Conservation (phyloP, 306 rosid genomes). For the Vigna radiata region DNA sequence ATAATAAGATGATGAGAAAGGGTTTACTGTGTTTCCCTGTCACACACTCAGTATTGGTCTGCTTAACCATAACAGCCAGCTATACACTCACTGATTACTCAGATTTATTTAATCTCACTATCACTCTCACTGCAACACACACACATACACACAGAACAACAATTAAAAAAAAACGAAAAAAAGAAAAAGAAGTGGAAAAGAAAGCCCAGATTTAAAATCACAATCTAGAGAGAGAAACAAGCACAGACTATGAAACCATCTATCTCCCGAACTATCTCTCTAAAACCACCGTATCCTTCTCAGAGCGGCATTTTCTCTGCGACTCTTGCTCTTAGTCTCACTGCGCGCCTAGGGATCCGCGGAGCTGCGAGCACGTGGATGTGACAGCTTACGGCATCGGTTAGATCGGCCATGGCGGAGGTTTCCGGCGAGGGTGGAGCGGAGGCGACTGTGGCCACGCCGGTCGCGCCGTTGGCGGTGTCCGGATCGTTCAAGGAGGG, state of each 20-base stretch:
- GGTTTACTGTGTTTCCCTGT: slow-evolving; percentile 51
- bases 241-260: slow-evolving; percentile 44
- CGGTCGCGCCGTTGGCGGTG: slow-evolving; percentile 61
- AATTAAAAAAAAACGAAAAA: neutral
- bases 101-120: slow-evolving; percentile 37
- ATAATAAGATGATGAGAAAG: slow-evolving; percentile 1
- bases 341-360: slow-evolving; percentile 58
- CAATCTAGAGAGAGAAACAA: slow-evolving; percentile 63
- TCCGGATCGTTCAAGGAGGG: slow-evolving; percentile 97
- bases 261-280: slow-evolving; percentile 51
- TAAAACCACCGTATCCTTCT: slow-evolving; percentile 40
- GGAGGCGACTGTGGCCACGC: slow-evolving; percentile 44
- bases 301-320: slow-evolving; percentile 38
- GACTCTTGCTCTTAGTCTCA: slow-evolving; percentile 9
- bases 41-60: slow-evolving; percentile 49
- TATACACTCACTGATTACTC: slow-evolving; percentile 42
- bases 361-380: slow-evolving; percentile 60
- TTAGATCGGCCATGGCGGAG: slow-evolving; percentile 93
- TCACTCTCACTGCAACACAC: slow-evolving; percentile 38
- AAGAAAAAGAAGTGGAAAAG: neutral
- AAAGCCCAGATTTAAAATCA: slow-evolving; percentile 64
- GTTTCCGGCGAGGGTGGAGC: slow-evolving; percentile 65
- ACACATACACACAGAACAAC: neutral
- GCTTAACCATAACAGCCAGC: slow-evolving; percentile 53
- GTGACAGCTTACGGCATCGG: slow-evolving; percentile 48